Evolutionary conservation across 768 basidiomycete species (phyloP), one percentile per base, ranked within the genome.

Genomic region (Candolleomyces eurysporus): DNA sequence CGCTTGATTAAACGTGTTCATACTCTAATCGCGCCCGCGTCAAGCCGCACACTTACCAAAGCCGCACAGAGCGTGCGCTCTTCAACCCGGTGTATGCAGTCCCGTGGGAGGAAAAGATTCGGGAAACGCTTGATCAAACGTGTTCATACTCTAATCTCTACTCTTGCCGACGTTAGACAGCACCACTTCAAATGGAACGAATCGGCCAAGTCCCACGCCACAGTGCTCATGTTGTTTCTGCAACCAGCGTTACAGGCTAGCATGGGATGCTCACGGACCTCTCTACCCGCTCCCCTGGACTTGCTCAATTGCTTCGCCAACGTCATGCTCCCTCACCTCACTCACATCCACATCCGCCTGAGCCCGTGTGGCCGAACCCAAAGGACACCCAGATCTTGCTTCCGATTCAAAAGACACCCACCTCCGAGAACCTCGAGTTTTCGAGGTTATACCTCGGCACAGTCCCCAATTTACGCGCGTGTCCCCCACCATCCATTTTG

Each of bases 121-220:
- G 67, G 69, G 53, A 74, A 75, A 58, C 75, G 77, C 5, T 48
- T 79, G 49, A 74, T 73, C 7, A 63, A 58, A 6, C 70, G 68
- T 42, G 64, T 82, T 52, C 69, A 69, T 10, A 67, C 72, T 13
- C 71, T 76, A 0, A 71, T 81, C 17, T 61, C 63, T 36, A 65
- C 61, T 2, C 72, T 82, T 61, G 63, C 61, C 13, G 65, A 74
- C 8, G 67, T 81, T 11, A 62, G 71, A 31, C 73, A 74, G 53
- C 82, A 79, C 66, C 67, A 65, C n/a, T 67, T 83, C 21, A 69
- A 70, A n/a, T 82, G 79, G 76, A 72, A 78, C 48, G 74, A 75
- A 36, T 66, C 69, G 22, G 46, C 59, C 6, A 65, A 61, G 0
- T 75, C 75, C 59, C 78, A 79, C 50, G 67, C 69, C 7, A 73